Evolutionary conservation across 2,329 filamentous ascomycete genomes (phyloP), one percentile per base, ranked within the genome.

Genomic region (Pseudocercospora fuligena): DNA sequence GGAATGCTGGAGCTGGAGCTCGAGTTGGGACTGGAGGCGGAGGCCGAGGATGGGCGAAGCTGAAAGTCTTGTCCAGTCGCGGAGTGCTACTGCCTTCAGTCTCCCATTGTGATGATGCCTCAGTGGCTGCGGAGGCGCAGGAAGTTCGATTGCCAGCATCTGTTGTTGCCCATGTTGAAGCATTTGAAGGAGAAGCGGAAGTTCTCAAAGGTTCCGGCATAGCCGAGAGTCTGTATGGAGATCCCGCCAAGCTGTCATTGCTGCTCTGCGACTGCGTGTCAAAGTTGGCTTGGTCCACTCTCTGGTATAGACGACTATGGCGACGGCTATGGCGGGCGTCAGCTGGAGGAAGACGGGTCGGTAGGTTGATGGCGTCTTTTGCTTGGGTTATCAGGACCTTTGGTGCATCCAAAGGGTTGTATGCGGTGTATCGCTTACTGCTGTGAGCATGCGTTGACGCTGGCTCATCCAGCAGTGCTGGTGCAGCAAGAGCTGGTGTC

Each of bases 201-300:
- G 47, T 23, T 51, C 47, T 16, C 25, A 56, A 23, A 11, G 51
- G 51, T 31, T 25, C 27, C 12, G 51, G 51, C 11, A 31, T n/a
- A 19, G 51, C 51, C 2, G 51, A n/a, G 51, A 56, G 51, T n/a
- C 51, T 12, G 51, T 27, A 27, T 3, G 23, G 51, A n/a, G 51
- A 33, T 5, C 25, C 27, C 16, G 5, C 25, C n/a, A 31, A 8
- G 21, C 9, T 19, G 56, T 12, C 25, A 27, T 58, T 43, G 56
- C 33, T 58, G 40, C 40, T 43, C 40, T 43, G 40, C 19, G 56
- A 58, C 23, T 21, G 29, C 16, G 19, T n/a, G 56, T 58, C 31
- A 11, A 58, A 58, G 33, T 58, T 33, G 56, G 19, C 19, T n/a
- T 58, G 19, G 8, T 58, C 56, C 16, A 58, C n/a, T 58, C 21